Conservation (phyloP, 2,329 filamentous ascomycete species). For the Volutella citrinella region DNA sequence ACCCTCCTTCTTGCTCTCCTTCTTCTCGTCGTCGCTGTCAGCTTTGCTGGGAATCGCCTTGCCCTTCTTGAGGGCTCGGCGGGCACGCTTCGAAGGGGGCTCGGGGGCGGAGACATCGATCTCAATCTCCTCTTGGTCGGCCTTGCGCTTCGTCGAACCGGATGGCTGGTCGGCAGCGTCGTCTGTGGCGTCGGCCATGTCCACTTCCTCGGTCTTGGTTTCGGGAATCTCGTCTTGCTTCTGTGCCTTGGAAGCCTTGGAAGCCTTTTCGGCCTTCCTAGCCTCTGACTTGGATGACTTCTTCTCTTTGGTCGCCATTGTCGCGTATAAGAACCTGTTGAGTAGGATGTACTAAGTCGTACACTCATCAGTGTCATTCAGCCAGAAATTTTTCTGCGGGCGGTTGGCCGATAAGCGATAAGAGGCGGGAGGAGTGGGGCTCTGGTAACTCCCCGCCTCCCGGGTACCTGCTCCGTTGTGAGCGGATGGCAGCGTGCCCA, state of each 20-base stretch:
- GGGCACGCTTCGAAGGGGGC: slow-evolving; percentile 90
- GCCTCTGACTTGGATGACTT: slow-evolving; percentile 6
- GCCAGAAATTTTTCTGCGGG: slow-evolving; percentile 10
- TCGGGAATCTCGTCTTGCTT: slow-evolving; percentile 5
- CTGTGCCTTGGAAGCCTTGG: slow-evolving; percentile 10
- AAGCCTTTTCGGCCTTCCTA: slow-evolving; percentile 12
- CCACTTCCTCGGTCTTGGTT: slow-evolving; percentile 2
- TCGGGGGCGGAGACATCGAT: slow-evolving; percentile 89
- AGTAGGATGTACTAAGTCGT: slow-evolving; percentile 3
- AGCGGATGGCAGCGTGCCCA: too few species aligned
- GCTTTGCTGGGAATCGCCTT: slow-evolving; percentile 52
- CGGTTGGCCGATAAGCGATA: slow-evolving; percentile 26
- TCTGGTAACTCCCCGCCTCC: too few species aligned
- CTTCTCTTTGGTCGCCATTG: slow-evolving; percentile 24
- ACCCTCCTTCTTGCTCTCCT: slow-evolving; percentile 40
- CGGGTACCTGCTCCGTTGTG: too few species aligned
- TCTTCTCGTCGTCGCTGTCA: slow-evolving; percentile 34
- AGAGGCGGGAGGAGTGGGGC: slow-evolving; percentile 17
- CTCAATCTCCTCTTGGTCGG: slow-evolving; percentile 70
- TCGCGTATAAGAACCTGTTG: slow-evolving; percentile 4
- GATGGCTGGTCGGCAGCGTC: slow-evolving; percentile 13
- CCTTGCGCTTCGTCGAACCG: slow-evolving; percentile 62
- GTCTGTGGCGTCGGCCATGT: slow-evolving; percentile 9
- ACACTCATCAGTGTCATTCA: neutral
- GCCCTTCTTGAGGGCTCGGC: slow-evolving; percentile 84